These are phyloP conservation scores for Acanthamoeba healyi DNA, from an alignment of 208 protist genomes.

Conservation along the genomic window DNA sequence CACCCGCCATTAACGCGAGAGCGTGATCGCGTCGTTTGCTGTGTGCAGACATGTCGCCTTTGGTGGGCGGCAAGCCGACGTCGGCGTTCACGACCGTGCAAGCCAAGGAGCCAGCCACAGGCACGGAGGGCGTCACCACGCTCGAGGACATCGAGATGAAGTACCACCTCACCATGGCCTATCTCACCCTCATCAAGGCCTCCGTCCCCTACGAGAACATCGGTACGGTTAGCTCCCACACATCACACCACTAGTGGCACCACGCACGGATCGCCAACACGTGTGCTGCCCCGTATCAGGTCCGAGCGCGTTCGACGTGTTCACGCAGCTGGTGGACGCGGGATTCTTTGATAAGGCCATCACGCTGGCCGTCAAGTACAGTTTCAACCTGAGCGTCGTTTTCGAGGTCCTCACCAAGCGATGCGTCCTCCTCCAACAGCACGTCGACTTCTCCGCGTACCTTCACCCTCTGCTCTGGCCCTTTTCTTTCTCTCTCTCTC, in stretches of 20 bases:
- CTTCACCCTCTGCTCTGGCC: neutral
- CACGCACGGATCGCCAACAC: neutral
- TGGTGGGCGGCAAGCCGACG: neutral
- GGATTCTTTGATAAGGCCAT: constrained; percentile 72
- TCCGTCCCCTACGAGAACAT: constrained; percentile 4
- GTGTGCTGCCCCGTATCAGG: neutral
- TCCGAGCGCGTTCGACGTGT: constrained; percentile 11
- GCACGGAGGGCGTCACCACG: constrained; percentile 27
- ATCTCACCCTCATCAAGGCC: constrained; percentile 27
- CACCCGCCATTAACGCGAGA: neutral
- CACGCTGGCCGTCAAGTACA: constrained; percentile 18
- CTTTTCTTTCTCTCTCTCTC: neutral
- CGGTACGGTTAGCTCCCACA: neutral
- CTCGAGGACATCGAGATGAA: constrained; percentile 53
- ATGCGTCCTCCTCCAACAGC: constrained; percentile 69
- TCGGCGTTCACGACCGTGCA: neutral
- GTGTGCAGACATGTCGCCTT: constrained; percentile 45
- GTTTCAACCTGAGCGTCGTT: constrained; percentile 7
- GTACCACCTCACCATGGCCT: constrained; percentile 64
- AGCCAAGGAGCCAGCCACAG: neutral
- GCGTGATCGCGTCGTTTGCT: neutral
- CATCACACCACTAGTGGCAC: neutral
- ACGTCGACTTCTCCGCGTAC: constrained; percentile 33
- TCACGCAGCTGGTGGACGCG: constrained; percentile 42
- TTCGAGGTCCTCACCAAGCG: constrained; percentile 71